Evolutionary conservation across 768 basidiomycete genomes (phyloP).

Genomic region (Leccinum sublutescens): DNA sequence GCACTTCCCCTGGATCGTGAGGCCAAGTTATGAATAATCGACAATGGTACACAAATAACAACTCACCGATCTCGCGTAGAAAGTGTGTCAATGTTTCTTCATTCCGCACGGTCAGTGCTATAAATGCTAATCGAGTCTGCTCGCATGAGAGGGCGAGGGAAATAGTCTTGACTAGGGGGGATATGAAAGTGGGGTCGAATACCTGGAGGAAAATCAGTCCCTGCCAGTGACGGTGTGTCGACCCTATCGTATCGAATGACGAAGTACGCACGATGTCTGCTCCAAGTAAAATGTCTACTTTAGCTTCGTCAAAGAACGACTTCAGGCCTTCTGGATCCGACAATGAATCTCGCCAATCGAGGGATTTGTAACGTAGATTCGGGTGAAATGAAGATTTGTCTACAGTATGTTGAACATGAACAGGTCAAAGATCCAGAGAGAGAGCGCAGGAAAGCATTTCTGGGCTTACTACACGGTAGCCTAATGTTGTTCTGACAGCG

Average conservation of each 20-base stretch:
- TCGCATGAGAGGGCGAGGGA: slow-evolving; percentile 27
- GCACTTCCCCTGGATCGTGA: slow-evolving; percentile 19
- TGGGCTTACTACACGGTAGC: slow-evolving; percentile 65
- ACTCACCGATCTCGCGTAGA: slow-evolving; percentile 34
- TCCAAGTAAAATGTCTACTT: slow-evolving; percentile 62
- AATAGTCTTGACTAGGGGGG: slow-evolving; percentile 53
- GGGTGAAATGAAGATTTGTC: slow-evolving; percentile 56
- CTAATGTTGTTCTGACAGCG: slow-evolving; percentile 59
- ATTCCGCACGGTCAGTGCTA: slow-evolving; percentile 54
- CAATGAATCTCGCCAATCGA: slow-evolving; percentile 71
- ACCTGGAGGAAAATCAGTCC: slow-evolving; percentile 43
- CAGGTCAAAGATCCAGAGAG: background rate
- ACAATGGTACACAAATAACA: background rate
- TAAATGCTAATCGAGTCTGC: slow-evolving; percentile 20
- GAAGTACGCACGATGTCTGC: slow-evolving; percentile 57
- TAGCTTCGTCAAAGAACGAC: slow-evolving; percentile 38
- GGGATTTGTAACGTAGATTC: slow-evolving; percentile 39
- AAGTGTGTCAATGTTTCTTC: slow-evolving; percentile 50
- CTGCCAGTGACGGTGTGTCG: background rate
- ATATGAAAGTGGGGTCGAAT: slow-evolving; percentile 63
- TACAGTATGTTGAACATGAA: slow-evolving; percentile 24
- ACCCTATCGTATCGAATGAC: background rate
- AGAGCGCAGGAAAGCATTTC: background rate
- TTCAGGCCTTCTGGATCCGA: slow-evolving; percentile 25
- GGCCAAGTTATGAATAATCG: background rate